Percentiles rank a stretch among this genome's conserved stretches.
phyloP scores from a whole-genome alignment of 2,329 filamentous ascomycete genomes.

The Hansfordia pulvinata region DNA sequence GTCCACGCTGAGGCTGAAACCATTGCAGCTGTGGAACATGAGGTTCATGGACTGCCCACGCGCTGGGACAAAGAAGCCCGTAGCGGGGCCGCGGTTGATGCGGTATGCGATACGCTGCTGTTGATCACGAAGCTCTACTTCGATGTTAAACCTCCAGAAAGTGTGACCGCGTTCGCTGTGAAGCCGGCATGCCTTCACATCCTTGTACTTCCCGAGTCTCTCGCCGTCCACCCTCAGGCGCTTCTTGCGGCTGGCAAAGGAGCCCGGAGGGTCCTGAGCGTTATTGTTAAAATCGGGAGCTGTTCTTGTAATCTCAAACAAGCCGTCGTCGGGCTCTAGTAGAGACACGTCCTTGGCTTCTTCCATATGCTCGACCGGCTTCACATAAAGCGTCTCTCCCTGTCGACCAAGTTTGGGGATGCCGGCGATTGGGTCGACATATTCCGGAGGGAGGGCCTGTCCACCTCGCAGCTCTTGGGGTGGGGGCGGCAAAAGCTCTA shows the following conservation, averaged over 20 bases:
- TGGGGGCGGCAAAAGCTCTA: conserved; percentile 68
- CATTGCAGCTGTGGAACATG: conserved; percentile 98
- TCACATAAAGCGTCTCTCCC: conserved; percentile 77
- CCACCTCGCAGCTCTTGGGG: conserved; percentile 54
- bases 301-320: conserved; percentile 59
- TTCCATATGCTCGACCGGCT: conserved; percentile 75
- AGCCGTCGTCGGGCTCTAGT: conserved; percentile 65
- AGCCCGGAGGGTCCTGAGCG: conserved; percentile 33
- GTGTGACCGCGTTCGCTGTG: conserved; percentile 79
- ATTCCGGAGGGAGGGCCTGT: conserved; percentile 57
- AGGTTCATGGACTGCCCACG: conserved; percentile 85
- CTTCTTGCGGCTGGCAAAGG: conserved; percentile 38
- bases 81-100: conserved; percentile 80
- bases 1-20: conserved; percentile 73
- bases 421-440: conserved; percentile 80
- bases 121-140: conserved; percentile 66
- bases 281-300: conserved; percentile 33
- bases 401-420: conserved; percentile 74
- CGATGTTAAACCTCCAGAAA: conserved; percentile 95
- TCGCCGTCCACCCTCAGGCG: conserved; percentile 59
- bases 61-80: conserved; percentile 90
- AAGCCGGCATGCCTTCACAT: conserved; percentile 69
- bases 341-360: conserved; percentile 67
- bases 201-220: conserved; percentile 65
- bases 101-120: conserved; percentile 88